These are phyloP conservation scores for Alloteropsis angusta DNA, from an alignment of 202 grass and related monocot species.

Conservation along the genomic window DNA sequence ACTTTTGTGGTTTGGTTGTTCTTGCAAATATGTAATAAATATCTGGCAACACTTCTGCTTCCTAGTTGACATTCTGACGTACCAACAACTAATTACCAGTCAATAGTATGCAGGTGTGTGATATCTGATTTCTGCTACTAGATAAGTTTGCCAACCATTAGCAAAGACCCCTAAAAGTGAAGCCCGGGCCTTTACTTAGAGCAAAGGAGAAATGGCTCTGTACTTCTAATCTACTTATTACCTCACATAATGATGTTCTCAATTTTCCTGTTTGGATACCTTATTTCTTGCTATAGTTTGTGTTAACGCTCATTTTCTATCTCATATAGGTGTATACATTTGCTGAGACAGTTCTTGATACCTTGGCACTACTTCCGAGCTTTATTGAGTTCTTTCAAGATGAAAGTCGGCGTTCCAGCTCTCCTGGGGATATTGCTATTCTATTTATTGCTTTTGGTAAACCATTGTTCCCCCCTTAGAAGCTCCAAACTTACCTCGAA, in stretches of 20 bases:
- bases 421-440: constrained; percentile 54
- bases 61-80: background rate
- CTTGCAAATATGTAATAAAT: background rate
- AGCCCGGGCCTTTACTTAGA: background rate
- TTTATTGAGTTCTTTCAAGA: constrained; percentile 70
- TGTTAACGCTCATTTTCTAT: constrained; percentile 15
- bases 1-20: background rate
- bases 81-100: background rate
- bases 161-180: background rate
- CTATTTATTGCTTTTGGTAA: constrained; percentile 84
- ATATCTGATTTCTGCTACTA: constrained; percentile 4
- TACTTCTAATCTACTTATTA: background rate
- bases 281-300: constrained; percentile 18
- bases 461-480: background rate
- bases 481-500: constrained; percentile 23
- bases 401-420: constrained; percentile 37
- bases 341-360: constrained; percentile 54
- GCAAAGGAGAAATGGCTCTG: background rate
- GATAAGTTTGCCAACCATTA: background rate
- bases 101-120: background rate
- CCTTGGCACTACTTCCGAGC: constrained; percentile 56
- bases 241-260: background rate
- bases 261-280: background rate
- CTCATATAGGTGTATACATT: constrained; percentile 67
- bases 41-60: background rate